Evolutionary conservation across 768 basidiomycete species (phyloP), one percentile per base, ranked within the genome.

Genomic region (Tulasnella sp.): DNA sequence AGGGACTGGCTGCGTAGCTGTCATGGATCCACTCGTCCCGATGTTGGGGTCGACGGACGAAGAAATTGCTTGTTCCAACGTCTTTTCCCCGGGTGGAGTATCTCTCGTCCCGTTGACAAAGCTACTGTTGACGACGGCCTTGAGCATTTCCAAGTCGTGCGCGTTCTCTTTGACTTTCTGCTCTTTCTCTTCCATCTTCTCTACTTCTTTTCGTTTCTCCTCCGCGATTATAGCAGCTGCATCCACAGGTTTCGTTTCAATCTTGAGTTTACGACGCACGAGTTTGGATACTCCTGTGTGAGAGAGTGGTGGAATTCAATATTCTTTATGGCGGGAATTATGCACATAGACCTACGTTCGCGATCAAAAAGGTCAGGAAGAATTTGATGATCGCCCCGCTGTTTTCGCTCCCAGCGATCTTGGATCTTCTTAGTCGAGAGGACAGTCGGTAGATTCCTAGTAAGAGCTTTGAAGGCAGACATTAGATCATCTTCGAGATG

Each of bases 391-490:
- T 82, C 78, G 83, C 80, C 57, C 82, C 82, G 80, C 83, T 84
- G 81, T 83, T 83, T 75, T 23, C 79, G 71, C 71, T 81, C 81
- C 78, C 86, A 87, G 74, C 85, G 83, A 72, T 85, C 85, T 5
- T 84, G 85, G 83, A 89, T 85, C 81, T 90, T 87, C 81, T 88
- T 87, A 44, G 88, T 90, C 1, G 91, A 90, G 67, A 92, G 83
- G 0, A 90, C 89, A 84, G 91, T 89, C 0, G 91, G 91, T 29
- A 92, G 83, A 80, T 87, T 87, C 23, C 86, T 82, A 42, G 86
- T 84, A 32, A 92, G 84, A 1, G 90, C 89, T 90, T 80, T 5
- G 18, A 13, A 80, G 48, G 42, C 23, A 7, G 29, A 81, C 79
- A 75, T 71, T 29, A 26, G 44, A 29, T 69, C 18, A 78, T 15